Conservation (phyloP, 768 basidiomycete genomes). For the Russula abietina region DNA sequence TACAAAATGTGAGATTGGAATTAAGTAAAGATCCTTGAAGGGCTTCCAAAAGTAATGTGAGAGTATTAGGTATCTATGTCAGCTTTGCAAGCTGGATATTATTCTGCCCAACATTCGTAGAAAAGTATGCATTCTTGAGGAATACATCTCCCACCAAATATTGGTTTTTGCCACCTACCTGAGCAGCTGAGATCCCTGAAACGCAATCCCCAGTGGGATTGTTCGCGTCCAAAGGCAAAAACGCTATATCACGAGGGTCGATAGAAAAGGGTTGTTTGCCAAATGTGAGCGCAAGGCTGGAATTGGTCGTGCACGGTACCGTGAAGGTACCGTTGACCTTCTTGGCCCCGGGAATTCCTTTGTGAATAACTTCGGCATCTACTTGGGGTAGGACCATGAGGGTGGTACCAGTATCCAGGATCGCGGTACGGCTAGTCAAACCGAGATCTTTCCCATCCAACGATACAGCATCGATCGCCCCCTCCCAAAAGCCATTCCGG, state of each 20-base stretch:
- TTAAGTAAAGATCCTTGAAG: background rate
- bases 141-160: conserved; percentile 77
- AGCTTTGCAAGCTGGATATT: conserved; percentile 41
- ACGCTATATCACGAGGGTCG: conserved; percentile 58
- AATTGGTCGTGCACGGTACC: conserved; percentile 57
- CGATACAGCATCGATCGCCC: conserved; percentile 48
- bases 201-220: conserved; percentile 55
- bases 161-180: conserved; percentile 50
- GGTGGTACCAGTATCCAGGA: conserved; percentile 49
- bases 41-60: too few relatives aligned
- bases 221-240: conserved; percentile 47
- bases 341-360: conserved; percentile 48
- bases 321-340: conserved; percentile 48
- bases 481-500: conserved; percentile 76
- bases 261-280: conserved; percentile 56
- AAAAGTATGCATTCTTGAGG: conserved; percentile 73
- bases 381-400: conserved; percentile 36
- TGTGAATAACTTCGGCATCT: conserved; percentile 54
- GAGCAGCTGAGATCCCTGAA: conserved; percentile 62
- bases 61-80: background rate
- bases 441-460: conserved; percentile 51
- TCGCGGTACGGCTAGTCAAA: conserved; percentile 59
- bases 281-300: conserved; percentile 50
- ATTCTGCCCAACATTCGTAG: conserved; percentile 53
- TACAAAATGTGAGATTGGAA: background rate